Base-by-base conservation (phyloP, 306 rosid genomes). In the Vigna nakashimae region DNA sequence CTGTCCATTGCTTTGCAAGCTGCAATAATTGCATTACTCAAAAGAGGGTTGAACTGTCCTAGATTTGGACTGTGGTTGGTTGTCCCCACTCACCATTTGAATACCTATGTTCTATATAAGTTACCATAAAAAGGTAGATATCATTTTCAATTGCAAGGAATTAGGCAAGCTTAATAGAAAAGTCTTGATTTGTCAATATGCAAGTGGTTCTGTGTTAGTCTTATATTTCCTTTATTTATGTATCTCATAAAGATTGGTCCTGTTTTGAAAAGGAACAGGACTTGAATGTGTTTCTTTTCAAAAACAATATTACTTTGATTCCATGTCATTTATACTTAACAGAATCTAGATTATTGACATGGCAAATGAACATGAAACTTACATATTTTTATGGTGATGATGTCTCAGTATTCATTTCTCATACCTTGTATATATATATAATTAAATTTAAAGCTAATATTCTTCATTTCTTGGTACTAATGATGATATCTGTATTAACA, bases 1-100 rank as follows among this genome's bases (percentile, higher is more conserved):
- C 79, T 68, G 84, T 73, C 80, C 77, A 24, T 77, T 84, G 71
- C 78, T 81, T 81, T 60, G 80, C 75, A 73, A 46, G 43, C 24
- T 68, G 73, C 42, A 68, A 5, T 42, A 53, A 85, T 78, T 34
- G 34, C 79, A 49, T 82, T 53, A 40, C 73, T 75, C 49, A 46
- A 59, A 82, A 74, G 69, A 55, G 68, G 62, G 62, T 62, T 84
- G 83, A 77, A 67, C 81, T 18, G 69, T 60, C 79, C 84, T 74
- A 70, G 86, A 85, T 85, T 82, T 64, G 43, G 24, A 62, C 68
- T 34, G 15, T 32, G 63, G 84, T 79, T 74, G 81, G 56, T 62
- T 38, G 76, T 55, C 79, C 77, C 83, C 74, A 74, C 85, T 52
- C 26, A 18, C 57, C 64, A 57, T 68, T 50, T 38, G 7, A 28